Percentiles rank a stretch among this genome's conserved stretches.
These are phyloP conservation scores for Westerdykella ornata DNA, from an alignment of 2,329 filamentous ascomycete genomes.

Conservation along the genomic window DNA sequence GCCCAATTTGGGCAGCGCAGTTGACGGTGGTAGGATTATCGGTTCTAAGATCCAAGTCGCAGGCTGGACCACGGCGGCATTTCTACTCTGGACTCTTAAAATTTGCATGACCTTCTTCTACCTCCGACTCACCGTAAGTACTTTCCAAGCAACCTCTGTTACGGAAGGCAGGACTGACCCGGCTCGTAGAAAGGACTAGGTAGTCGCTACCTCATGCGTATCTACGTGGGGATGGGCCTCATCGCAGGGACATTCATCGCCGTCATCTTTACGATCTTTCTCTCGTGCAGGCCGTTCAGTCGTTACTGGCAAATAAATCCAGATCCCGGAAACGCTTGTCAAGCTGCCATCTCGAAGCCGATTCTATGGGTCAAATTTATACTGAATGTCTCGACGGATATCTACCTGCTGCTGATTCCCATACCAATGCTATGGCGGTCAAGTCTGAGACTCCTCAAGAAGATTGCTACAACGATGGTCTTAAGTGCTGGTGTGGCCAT, in stretches of 20 bases:
- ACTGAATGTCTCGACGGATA: slow-evolving; percentile 50
- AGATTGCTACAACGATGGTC: slow-evolving; percentile 48
- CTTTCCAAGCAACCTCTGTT: not conserved
- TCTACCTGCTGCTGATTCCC: slow-evolving; percentile 53
- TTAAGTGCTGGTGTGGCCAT: slow-evolving; percentile 53
- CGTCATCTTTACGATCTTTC: slow-evolving; percentile 66
- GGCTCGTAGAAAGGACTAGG: slow-evolving; percentile 1
- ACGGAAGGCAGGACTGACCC: too few relatives aligned
- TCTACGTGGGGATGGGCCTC: slow-evolving; percentile 47
- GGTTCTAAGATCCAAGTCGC: slow-evolving; percentile 49
- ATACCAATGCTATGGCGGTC: slow-evolving; percentile 52
- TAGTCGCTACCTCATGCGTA: slow-evolving; percentile 28
- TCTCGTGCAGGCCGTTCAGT: slow-evolving; percentile 63
- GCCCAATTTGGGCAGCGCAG: not conserved
- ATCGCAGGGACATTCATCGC: slow-evolving; percentile 46
- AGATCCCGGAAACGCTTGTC: slow-evolving; percentile 42
- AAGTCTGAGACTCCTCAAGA: slow-evolving; percentile 44
- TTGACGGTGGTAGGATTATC: slow-evolving; percentile 31
- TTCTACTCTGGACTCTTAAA: slow-evolving; percentile 49
- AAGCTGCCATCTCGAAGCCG: slow-evolving; percentile 4
- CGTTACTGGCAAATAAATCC: slow-evolving; percentile 56
- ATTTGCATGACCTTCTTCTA: slow-evolving; percentile 52
- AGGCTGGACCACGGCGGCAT: slow-evolving; percentile 49
- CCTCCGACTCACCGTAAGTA: slow-evolving; percentile 44
- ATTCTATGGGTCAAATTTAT: slow-evolving; percentile 24